Conservation (phyloP, 495 filamentous ascomycete species). For the Daldinia concentrica region DNA sequence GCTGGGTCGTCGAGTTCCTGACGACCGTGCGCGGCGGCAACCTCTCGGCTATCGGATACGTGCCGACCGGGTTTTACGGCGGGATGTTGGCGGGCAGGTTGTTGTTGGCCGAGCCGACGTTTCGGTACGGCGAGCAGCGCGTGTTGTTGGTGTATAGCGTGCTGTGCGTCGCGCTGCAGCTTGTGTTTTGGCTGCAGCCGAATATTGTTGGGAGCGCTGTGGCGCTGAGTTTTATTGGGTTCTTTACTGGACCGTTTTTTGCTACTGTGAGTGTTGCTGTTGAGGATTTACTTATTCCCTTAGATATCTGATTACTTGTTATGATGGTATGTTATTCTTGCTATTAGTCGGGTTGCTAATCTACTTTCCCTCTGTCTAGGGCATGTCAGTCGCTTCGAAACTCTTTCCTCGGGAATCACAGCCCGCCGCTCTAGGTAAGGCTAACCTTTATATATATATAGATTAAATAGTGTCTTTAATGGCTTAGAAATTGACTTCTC, state of each 20-base stretch:
- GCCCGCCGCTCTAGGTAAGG: conserved; percentile 48
- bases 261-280: conserved; percentile 47
- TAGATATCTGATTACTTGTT: not conserved
- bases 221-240: conserved; percentile 73
- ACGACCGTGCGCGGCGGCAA: conserved; percentile 70
- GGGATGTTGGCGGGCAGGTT: conserved; percentile 65
- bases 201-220: conserved; percentile 77
- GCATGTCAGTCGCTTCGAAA: conserved; percentile 51
- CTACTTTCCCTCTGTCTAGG: conserved; percentile 30
- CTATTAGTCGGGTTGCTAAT: not conserved
- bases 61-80: conserved; percentile 74
- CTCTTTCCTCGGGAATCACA: conserved; percentile 55
- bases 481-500: not conserved
- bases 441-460: not conserved
- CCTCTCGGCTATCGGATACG: conserved; percentile 70
- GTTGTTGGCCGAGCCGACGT: conserved; percentile 63
- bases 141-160: conserved; percentile 64
- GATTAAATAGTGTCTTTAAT: not conserved
- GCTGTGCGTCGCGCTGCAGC: conserved; percentile 61
- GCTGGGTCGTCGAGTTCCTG: conserved; percentile 70
- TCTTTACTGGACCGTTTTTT: conserved; percentile 69
- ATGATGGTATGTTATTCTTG: not conserved
- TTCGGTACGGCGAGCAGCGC: conserved; percentile 60
- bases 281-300: not conserved
- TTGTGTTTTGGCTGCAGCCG: conserved; percentile 70